Evolutionary conservation across 352 stramenopile genomes (phyloP), one percentile per base, ranked within the genome.

Genomic region (Pythium graminicola): DNA sequence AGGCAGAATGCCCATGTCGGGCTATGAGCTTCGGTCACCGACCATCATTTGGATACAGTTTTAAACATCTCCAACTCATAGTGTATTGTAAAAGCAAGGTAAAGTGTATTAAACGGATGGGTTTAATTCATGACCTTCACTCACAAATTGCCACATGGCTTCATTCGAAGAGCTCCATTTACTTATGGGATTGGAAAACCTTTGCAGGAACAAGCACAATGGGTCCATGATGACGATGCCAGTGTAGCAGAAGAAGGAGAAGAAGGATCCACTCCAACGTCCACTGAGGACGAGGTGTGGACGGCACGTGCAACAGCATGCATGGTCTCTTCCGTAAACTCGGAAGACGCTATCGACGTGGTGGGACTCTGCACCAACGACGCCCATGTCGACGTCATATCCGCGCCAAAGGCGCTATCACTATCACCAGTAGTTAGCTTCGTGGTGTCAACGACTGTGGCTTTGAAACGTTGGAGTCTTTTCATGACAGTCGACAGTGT

Each of bases 291-390:
- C 10, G 17, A 27, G 4, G 26, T n/a, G 31, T 41, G 26, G 24
- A 62, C 35, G 26, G 54, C 54, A 7, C 54, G 54, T 11, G 54
- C 54, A 23, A 62, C 32, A 1, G 46, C 54, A 14, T 50, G 19
- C 42, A 55, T 47, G n/a, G 39, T 38, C 26, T 62, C 38, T 26
- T 62, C 46, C 32, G 33, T 51, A 27, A 62, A 54, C 36, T 29
- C 31, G 11, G 36, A 20, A 16, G 49, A 48, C 9, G 36, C 17
- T 3, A 26, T 26, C 20, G 45, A 39, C 6, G 51, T 50, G n/a
- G 41, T 16, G 1, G 24, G 24, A 16, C 32, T 53, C 2, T 20
- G 20, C 24, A 17, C 13, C 23, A 50, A n/a, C 10, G 39, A 51
- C 5, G 17, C 29, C 42, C 51, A 59, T 20, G 41, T 29, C 4